These are phyloP conservation scores for Globisporangium perplexum DNA, from an alignment of 352 stramenopile genomes.

Conservation along the genomic window DNA sequence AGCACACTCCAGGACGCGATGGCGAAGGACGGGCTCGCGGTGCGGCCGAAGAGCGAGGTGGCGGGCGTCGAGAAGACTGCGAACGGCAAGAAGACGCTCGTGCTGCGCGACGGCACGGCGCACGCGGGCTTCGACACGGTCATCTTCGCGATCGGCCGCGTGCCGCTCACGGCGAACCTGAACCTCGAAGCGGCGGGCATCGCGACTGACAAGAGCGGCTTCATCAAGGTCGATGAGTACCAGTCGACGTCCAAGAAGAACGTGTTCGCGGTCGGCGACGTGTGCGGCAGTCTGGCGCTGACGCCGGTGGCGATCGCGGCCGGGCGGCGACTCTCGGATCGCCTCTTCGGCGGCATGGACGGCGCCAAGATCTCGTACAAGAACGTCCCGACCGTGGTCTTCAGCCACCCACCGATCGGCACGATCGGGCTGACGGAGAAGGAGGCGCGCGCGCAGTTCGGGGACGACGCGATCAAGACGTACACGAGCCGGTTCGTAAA, in stretches of 20 bases:
- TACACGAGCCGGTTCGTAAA: conserved; percentile 95
- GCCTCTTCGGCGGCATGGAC: conserved; percentile 73
- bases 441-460: conserved; percentile 87
- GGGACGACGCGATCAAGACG: conserved; percentile 87
- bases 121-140: conserved; percentile 73
- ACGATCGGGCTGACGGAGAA: conserved; percentile 91
- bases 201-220: conserved; percentile 45
- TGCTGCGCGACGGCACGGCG: conserved; percentile 33
- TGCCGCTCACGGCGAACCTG: conserved; percentile 42
- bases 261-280: conserved; percentile 80
- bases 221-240: conserved; percentile 87
- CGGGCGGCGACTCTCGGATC: conserved; percentile 77
- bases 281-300: conserved; percentile 56
- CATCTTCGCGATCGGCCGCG: conserved; percentile 77
- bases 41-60: conserved; percentile 44
- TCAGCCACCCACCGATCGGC: conserved; percentile 95
- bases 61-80: conserved; percentile 27
- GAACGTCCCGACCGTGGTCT: conserved; percentile 93
- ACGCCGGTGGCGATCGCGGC: conserved; percentile 87
- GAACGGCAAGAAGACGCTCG: conserved; percentile 51
- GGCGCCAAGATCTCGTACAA: conserved; percentile 82
- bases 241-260: conserved; percentile 84
- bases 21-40: conserved; percentile 39
- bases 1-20: conserved; percentile 56
- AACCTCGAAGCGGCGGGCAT: conserved; percentile 73